These are phyloP conservation scores for Leishmania aethiopica DNA, from an alignment of 208 protist species.

Conservation along the genomic window DNA sequence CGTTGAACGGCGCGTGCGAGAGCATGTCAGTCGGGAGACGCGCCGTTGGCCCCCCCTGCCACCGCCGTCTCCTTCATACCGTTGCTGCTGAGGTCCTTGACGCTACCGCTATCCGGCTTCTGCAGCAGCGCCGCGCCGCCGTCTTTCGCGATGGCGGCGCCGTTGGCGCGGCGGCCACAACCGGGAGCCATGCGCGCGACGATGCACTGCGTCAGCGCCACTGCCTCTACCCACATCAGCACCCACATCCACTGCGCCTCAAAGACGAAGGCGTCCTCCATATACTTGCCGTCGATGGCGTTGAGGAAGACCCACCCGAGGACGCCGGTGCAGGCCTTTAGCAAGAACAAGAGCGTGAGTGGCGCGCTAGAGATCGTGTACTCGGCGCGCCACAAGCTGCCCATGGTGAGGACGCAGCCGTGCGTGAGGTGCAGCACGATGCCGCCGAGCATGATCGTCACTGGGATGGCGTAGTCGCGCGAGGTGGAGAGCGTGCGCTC, in stretches of 20 bases:
- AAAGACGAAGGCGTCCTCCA: conserved; percentile 26
- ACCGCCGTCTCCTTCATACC: neutral
- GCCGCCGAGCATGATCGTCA: conserved; percentile 24
- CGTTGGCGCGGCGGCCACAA: neutral
- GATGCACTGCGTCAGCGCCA: conserved; percentile 27
- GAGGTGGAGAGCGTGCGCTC: conserved; percentile 18
- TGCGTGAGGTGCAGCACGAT: conserved; percentile 20
- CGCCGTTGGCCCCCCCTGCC: neutral
- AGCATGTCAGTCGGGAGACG: neutral
- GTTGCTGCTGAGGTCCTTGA: neutral
- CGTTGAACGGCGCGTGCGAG: neutral
- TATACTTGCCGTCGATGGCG: conserved; percentile 16
- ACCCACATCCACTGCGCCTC: conserved; percentile 18
- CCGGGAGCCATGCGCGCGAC: conserved; percentile 1
- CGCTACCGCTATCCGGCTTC: neutral
- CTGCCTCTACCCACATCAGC: conserved; percentile 24
- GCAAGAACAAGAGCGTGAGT: conserved; percentile 18
- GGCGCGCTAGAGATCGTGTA: neutral
- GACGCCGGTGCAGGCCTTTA: conserved; percentile 11
- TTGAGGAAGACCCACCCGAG: conserved; percentile 20
- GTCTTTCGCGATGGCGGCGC: neutral
- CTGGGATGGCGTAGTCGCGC: conserved; percentile 28
- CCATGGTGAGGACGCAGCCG: conserved; percentile 5
- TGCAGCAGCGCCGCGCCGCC: no score
- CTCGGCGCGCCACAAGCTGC: conserved; percentile 17